Percentiles rank a stretch among this genome's conserved stretches.
Conservation (phyloP, 1,139 yeast genomes). For the Barnettozyma hawaiiensis region DNA sequence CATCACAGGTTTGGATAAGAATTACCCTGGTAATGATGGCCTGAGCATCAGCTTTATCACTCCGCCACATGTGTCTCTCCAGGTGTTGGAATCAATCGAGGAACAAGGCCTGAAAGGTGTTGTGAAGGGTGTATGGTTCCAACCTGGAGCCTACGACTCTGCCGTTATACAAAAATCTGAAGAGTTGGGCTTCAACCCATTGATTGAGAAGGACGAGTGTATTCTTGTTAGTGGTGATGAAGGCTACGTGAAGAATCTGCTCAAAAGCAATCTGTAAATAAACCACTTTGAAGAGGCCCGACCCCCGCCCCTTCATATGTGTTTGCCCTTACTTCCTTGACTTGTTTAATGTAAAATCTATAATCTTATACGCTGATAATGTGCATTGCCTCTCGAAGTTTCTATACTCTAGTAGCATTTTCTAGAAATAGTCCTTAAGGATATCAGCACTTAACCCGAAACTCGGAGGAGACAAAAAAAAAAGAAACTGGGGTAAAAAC, state of each 20-base stretch:
- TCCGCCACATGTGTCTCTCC: constrained; percentile 56
- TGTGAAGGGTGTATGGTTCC: constrained; percentile 69
- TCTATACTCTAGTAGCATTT: too few species aligned
- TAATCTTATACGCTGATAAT: too few species aligned
- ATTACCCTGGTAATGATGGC: constrained; percentile 32
- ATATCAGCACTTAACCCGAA: too few species aligned
- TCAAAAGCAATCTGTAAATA: background rate
- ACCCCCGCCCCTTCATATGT: too few species aligned
- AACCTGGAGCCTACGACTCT: constrained; percentile 68
- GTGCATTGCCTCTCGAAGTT: too few species aligned
- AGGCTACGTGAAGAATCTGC: background rate
- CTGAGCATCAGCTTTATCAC: constrained; percentile 62
- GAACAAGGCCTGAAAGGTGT: constrained; percentile 22
- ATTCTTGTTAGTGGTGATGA: constrained; percentile 9
- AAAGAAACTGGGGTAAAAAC: too few species aligned
- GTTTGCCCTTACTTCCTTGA: too few species aligned
- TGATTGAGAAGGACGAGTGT: constrained; percentile 10
- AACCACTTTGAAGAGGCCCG: too few species aligned
- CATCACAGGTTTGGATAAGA: constrained; percentile 6
- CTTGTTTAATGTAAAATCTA: too few species aligned
- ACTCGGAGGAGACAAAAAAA: too few species aligned
- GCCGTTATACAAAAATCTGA: constrained; percentile 6
- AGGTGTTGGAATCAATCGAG: constrained; percentile 38
- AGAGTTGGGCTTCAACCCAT: constrained; percentile 6
- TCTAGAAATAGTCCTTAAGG: too few species aligned